phyloP scores from a whole-genome alignment of 495 filamentous ascomycete species.

The Lasiosphaeria miniovina region DNA sequence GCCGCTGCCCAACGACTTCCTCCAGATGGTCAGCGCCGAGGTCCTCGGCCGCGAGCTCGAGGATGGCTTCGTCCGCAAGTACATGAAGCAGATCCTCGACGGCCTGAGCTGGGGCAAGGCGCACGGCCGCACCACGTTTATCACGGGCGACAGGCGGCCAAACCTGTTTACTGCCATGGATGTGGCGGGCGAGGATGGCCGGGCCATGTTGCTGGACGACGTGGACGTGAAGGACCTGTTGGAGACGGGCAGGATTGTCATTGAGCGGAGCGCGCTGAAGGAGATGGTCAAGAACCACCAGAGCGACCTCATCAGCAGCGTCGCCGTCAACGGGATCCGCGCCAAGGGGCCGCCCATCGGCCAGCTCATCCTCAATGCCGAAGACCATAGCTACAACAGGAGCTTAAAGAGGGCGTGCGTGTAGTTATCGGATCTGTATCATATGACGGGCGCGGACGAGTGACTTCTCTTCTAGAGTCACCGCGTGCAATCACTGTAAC shows the following conservation, averaged over 20 bases:
- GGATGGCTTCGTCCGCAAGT: conserved; percentile 52
- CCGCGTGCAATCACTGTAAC: conserved; percentile 6
- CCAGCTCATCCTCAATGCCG: conserved; percentile 13
- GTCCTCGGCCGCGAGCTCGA: conserved; percentile 35
- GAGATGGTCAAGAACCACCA: conserved; percentile 71
- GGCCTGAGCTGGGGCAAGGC: conserved; percentile 68
- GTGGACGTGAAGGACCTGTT: conserved; percentile 94
- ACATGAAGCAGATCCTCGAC: conserved; percentile 61
- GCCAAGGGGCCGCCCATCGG: conserved; percentile 20
- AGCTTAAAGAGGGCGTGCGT: background rate
- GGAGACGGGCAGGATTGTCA: conserved; percentile 76
- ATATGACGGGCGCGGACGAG: conserved; percentile 9
- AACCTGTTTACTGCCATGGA: conserved; percentile 58
- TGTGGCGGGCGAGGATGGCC: conserved; percentile 60
- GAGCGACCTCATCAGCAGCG: conserved; percentile 59
- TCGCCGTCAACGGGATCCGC: conserved; percentile 32
- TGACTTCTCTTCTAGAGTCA: background rate
- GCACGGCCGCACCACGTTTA: conserved; percentile 71
- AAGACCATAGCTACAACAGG: background rate
- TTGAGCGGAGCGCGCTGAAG: conserved; percentile 80
- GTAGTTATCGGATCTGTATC: conserved; percentile 6
- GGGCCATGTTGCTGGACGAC: conserved; percentile 63
- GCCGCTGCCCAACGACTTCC: conserved; percentile 43
- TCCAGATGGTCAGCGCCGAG: conserved; percentile 28
- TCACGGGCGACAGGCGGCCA: conserved; percentile 57